Evolutionary conservation across 352 stramenopile species (phyloP).

Genomic region (Aphanomyces astaci): DNA sequence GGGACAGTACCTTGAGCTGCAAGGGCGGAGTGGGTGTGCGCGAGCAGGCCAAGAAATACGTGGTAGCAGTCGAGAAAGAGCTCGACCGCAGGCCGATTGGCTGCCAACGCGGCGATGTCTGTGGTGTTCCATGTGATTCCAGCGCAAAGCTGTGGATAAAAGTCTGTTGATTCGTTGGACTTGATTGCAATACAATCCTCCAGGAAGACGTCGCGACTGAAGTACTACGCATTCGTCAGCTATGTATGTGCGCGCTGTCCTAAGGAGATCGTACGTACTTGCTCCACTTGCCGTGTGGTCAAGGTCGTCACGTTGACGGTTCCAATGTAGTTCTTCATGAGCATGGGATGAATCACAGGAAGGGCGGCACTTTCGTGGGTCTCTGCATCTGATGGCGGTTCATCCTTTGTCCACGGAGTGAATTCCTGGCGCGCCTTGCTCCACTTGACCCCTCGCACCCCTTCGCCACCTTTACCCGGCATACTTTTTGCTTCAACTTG

Average conservation of each 20-base stretch:
- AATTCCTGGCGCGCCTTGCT: background rate
- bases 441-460: background rate
- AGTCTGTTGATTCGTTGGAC: background rate
- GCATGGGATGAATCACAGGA: background rate
- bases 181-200: slow-evolving; percentile 3
- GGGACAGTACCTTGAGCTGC: background rate
- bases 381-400: background rate
- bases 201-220: slow-evolving; percentile 7
- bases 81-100: slow-evolving; percentile 1
- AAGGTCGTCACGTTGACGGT: background rate
- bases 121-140: background rate
- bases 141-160: background rate
- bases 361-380: background rate
- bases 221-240: too few relatives aligned
- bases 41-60: background rate
- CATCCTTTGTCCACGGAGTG: background rate
- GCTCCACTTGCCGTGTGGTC: background rate
- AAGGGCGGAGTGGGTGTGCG: background rate
- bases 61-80: slow-evolving; percentile 19
- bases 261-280: background rate
- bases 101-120: background rate
- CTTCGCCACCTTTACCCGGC: background rate
- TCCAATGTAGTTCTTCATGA: background rate
- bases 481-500: background rate
- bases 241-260: too few relatives aligned